These are phyloP conservation scores for Pharus latifolius DNA, from an alignment of 176 grass and related monocot genomes.

Conservation along the genomic window DNA sequence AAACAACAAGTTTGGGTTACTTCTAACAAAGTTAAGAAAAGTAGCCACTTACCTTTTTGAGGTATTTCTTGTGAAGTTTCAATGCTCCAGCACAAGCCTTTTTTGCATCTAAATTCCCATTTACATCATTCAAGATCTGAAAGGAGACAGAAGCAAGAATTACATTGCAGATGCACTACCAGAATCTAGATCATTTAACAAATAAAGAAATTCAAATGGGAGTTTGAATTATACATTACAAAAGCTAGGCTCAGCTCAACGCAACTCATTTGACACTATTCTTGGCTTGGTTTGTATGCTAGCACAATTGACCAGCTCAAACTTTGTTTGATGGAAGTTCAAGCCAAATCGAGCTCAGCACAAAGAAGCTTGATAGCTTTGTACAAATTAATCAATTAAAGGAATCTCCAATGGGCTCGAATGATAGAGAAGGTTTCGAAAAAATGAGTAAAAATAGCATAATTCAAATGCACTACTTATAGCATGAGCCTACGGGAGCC, in stretches of 20 bases:
- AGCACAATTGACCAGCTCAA: too few relatives aligned
- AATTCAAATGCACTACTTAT: neutral
- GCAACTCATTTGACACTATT: too few relatives aligned
- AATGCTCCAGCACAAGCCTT: constrained; percentile 84
- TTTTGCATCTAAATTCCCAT: constrained; percentile 92
- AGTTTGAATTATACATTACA: neutral
- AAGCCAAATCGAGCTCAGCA: too few relatives aligned
- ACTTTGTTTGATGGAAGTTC: too few relatives aligned
- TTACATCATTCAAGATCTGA: constrained; percentile 95
- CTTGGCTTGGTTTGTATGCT: too few relatives aligned
- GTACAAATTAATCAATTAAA: too few relatives aligned
- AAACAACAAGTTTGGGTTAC: neutral
- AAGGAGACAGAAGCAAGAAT: constrained; percentile 16
- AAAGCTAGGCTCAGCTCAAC: too few relatives aligned
- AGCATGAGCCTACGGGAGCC: neutral
- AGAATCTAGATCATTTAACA: neutral
- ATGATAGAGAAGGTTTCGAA: too few relatives aligned
- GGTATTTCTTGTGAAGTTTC: constrained; percentile 98
- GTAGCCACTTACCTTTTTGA: constrained; percentile 59
- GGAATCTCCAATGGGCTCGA: too few relatives aligned
- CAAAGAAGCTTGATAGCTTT: too few relatives aligned
- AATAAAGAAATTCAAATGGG: neutral
- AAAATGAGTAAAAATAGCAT: too few relatives aligned
- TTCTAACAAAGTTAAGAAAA: neutral
- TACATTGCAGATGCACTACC: neutral